phyloP scores from a whole-genome alignment of 129 eudicot genomes.

The Kitagawia praeruptora region DNA sequence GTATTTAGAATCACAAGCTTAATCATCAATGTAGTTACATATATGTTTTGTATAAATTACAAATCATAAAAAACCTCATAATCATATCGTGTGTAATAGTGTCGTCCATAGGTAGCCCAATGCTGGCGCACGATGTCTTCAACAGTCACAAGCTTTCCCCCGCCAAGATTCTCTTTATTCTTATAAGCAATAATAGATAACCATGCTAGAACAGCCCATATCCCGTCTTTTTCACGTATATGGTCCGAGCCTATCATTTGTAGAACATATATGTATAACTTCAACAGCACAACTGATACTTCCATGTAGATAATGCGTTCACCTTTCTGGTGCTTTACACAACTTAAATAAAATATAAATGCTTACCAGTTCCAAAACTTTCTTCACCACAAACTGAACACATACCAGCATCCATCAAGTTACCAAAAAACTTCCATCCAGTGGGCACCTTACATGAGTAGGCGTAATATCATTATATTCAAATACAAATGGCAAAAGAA shows the following conservation, averaged over 20 bases:
- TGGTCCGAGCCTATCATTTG: conserved; percentile 43
- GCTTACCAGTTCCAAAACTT: conserved; percentile 88
- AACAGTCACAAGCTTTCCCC: conserved; percentile 28
- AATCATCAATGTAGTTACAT: background rate
- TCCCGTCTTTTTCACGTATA: conserved; percentile 90
- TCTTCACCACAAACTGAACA: conserved; percentile 96
- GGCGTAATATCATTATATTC: conserved; percentile 12
- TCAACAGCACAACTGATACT: background rate
- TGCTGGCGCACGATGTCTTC: conserved; percentile 88
- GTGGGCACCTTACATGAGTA: conserved; percentile 43
- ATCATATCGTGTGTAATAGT: conserved; percentile 88
- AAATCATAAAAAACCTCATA: conserved; percentile 43
- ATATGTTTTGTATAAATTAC: background rate
- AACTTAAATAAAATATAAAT: background rate
- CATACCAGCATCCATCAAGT: conserved; percentile 92
- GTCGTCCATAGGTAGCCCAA: conserved; percentile 87
- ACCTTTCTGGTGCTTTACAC: background rate
- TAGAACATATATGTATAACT: background rate
- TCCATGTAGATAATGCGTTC: background rate
- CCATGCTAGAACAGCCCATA: conserved; percentile 98
- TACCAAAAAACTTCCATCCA: conserved; percentile 98
- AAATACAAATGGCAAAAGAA: conserved; percentile 2
- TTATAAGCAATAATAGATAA: conserved; percentile 72
- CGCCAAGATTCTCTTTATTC: conserved; percentile 26
- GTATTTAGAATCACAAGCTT: conserved; percentile 1